A percentile compares a stretch with the other conserved stretches of the same genome.
These are phyloP conservation scores for Triticum urartu DNA, from an alignment of 176 grass and related monocot genomes.

Conservation along the genomic window DNA sequence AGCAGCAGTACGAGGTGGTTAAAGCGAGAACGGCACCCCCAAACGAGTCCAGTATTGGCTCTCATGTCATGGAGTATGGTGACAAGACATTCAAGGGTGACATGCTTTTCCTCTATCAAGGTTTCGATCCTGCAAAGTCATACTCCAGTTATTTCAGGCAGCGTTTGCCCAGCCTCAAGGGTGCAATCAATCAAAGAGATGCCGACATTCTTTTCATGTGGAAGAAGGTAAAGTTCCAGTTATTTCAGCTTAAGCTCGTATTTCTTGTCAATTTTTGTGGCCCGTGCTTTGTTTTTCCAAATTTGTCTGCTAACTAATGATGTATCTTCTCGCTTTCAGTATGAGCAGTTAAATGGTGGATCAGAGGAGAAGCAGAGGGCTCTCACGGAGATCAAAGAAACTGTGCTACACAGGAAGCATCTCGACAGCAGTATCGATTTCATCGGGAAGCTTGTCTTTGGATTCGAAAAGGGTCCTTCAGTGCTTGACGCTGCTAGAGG, in stretches of 20 bases:
- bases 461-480: constrained; percentile 55
- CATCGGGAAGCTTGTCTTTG: constrained; percentile 80
- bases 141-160: too few relatives aligned
- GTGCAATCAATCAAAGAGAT: constrained; percentile 77
- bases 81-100: constrained; percentile 82
- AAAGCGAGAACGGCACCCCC: constrained; percentile 66
- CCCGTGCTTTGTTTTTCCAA: background rate
- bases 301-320: background rate
- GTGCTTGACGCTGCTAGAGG: constrained; percentile 49
- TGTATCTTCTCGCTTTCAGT: constrained; percentile 47
- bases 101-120: constrained; percentile 85
- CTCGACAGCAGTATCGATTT: constrained; percentile 69
- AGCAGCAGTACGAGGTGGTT: constrained; percentile 70
- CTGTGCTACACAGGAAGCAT: constrained; percentile 64
- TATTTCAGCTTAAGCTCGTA: too few relatives aligned
- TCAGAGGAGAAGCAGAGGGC: constrained; percentile 50
- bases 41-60: constrained; percentile 43
- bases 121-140: constrained; percentile 72
- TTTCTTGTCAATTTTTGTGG: background rate
- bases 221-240: constrained; percentile 47
- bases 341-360: constrained; percentile 50
- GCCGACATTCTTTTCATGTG: constrained; percentile 90
- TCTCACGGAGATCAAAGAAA: constrained; percentile 63
- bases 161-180: constrained; percentile 8
- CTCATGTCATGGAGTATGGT: constrained; percentile 96